Evolutionary conservation across 2,329 filamentous ascomycete genomes (phyloP), one percentile per base, ranked within the genome.

Genomic region (Apiospora rasikravindrae): DNA sequence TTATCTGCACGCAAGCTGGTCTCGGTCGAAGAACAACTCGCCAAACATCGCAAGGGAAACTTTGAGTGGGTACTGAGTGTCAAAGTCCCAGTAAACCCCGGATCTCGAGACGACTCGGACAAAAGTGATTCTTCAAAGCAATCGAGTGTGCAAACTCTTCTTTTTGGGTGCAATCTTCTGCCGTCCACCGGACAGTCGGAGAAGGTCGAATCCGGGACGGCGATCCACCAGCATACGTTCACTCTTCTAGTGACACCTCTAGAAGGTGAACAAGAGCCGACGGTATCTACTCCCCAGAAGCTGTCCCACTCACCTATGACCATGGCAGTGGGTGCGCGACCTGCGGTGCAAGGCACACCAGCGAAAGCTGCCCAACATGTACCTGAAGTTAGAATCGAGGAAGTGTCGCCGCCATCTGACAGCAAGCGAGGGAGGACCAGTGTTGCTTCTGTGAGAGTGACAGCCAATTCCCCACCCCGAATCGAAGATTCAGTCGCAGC

Each of bases 401-500:
- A 75, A 29, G 40, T 71, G 51, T 73, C 74, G 2, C 76, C 77
- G 67, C 37, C 68, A 44, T 74, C 76, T 66, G 70, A 73, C 53
- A 77, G 71, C 78, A 81, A 71, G 77, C 82, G 66, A 75, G 76
- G 73, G 76, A 79, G 72, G 75, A 79, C 74, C 70, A 74, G 73
- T 76, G 81, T 83, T 16, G 82, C 73, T 51, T 76, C 80, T 61
- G 53, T 61, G 66, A 77, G 80, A 49, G 79, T 86, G 61, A 73
- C 73, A 10, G 61, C 75, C 57, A 81, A 82, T 68, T 77, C 78
- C 40, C 74, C 82, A 45, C 78, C 80, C 37, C 86, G 88, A 24
- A 91, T 92, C 69, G 90, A 92, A 77, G 90, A 91, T 77, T 91
- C 89, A 1, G 82, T 92, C 11, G 89, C 90, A 77, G 89, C 89